Percentiles rank a stretch among this genome's conserved stretches.
Conservation (phyloP, 345 rosid genomes). For the Theobroma cacao region DNA sequence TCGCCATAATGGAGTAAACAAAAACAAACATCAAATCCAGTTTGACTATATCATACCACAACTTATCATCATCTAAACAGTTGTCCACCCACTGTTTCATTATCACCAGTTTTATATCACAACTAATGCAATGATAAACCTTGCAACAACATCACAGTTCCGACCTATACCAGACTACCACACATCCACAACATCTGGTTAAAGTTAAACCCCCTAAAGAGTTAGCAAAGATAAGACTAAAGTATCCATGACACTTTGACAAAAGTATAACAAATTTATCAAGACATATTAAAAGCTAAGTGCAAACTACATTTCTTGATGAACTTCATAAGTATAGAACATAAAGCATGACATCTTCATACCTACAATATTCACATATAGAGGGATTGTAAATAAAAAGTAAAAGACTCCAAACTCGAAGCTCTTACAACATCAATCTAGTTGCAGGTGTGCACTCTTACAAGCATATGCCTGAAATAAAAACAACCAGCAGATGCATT, state of each 20-base stretch:
- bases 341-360: slow-evolving; percentile 35
- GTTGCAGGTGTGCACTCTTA: slow-evolving; percentile 37
- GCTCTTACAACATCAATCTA: slow-evolving; percentile 35
- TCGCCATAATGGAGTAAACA: background rate
- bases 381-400: slow-evolving; percentile 26
- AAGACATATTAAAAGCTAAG: slow-evolving; percentile 9
- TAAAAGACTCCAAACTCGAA: slow-evolving; percentile 35
- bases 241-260: background rate
- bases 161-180: background rate
- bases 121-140: background rate
- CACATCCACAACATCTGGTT: background rate
- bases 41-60: background rate
- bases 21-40: background rate
- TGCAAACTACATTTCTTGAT: slow-evolving; percentile 27
- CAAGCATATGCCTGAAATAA: slow-evolving; percentile 46
- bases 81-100: background rate
- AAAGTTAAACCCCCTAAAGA: background rate
- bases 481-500: slow-evolving; percentile 49
- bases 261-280: background rate
- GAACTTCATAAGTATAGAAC: slow-evolving; percentile 29
- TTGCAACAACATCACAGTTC: background rate
- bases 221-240: background rate
- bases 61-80: background rate
- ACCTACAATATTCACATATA: slow-evolving; percentile 60
- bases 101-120: background rate